Percentiles rank a stretch among this genome's conserved stretches.
phyloP scores from a whole-genome alignment of 768 basidiomycete genomes.

The Suillus bovinus region DNA sequence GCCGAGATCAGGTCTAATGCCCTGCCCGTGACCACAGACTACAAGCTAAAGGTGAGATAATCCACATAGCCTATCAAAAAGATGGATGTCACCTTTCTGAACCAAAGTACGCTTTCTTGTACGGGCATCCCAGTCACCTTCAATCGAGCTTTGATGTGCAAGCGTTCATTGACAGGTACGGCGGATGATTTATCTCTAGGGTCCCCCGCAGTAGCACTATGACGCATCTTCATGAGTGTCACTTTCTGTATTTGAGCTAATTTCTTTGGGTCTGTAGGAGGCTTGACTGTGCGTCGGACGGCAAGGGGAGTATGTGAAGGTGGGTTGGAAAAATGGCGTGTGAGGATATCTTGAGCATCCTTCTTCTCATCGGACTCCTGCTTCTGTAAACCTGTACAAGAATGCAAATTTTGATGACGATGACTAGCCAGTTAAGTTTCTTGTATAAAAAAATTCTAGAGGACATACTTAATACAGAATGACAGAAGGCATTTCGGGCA shows the following conservation, averaged over 20 bases:
- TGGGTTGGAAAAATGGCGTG: constrained; percentile 47
- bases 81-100: constrained; percentile 54
- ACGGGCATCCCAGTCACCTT: constrained; percentile 27
- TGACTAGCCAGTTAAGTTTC: constrained; percentile 46
- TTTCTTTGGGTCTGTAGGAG: constrained; percentile 52
- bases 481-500: constrained; percentile 55
- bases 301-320: constrained; percentile 28
- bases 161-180: constrained; percentile 53
- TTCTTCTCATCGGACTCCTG: constrained; percentile 37
- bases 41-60: constrained; percentile 10
- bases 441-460: constrained; percentile 3
- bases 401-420: constrained; percentile 63
- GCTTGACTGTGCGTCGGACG: constrained; percentile 29
- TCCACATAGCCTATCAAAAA: constrained; percentile 11
- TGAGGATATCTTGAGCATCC: constrained; percentile 52
- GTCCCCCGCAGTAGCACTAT: constrained; percentile 64
- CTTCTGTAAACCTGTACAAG: constrained; percentile 40
- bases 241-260: constrained; percentile 55
- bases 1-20: constrained; percentile 56
- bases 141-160: constrained; percentile 52
- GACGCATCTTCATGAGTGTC: constrained; percentile 74
- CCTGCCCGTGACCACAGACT: constrained; percentile 60
- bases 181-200: constrained; percentile 50
- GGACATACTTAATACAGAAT: constrained; percentile 64
- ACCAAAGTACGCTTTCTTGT: constrained; percentile 61